Conservation (phyloP, 1,284 basidiomycete genomes). For the Athelia sp. region DNA sequence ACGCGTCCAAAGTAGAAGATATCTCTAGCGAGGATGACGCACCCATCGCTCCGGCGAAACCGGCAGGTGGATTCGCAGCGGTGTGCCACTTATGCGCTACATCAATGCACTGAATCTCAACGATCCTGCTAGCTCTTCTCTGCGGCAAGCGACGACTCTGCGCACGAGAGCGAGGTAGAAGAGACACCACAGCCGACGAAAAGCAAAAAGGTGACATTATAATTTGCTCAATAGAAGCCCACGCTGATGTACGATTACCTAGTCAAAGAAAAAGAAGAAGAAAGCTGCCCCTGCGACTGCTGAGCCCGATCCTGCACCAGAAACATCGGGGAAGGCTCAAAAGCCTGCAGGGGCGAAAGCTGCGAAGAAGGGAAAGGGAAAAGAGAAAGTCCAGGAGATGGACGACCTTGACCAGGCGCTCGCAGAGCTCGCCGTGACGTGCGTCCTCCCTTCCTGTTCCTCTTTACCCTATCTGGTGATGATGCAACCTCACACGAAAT, state of each 20-base stretch:
- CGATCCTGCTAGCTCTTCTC: conserved; percentile 23
- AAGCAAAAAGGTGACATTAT: conserved; percentile 37
- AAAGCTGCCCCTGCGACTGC: conserved; percentile 19
- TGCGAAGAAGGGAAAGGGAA: conserved; percentile 58
- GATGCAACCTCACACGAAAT: not conserved
- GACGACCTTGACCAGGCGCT: conserved; percentile 83
- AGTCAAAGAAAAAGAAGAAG: conserved; percentile 55
- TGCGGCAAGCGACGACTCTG: conserved; percentile 33
- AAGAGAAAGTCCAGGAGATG: conserved; percentile 56
- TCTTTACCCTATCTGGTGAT: too few species aligned
- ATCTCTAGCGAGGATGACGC: conserved; percentile 22
- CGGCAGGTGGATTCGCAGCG: conserved; percentile 48
- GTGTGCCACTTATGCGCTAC: conserved; percentile 30
- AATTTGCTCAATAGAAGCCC: not conserved
- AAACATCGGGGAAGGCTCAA: not conserved
- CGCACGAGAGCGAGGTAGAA: conserved; percentile 23
- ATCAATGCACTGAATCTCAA: conserved; percentile 1
- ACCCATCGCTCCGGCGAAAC: conserved; percentile 9
- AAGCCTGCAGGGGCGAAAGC: conserved; percentile 34
- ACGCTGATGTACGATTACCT: not conserved
- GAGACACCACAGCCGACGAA: conserved; percentile 25
- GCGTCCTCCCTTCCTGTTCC: too few species aligned
- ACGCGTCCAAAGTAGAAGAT: conserved; percentile 18
- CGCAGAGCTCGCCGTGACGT: conserved; percentile 78
- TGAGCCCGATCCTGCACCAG: conserved; percentile 9